Base-by-base conservation (phyloP, 2,329 filamentous ascomycete genomes). In the Microcyclosporella mali region DNA sequence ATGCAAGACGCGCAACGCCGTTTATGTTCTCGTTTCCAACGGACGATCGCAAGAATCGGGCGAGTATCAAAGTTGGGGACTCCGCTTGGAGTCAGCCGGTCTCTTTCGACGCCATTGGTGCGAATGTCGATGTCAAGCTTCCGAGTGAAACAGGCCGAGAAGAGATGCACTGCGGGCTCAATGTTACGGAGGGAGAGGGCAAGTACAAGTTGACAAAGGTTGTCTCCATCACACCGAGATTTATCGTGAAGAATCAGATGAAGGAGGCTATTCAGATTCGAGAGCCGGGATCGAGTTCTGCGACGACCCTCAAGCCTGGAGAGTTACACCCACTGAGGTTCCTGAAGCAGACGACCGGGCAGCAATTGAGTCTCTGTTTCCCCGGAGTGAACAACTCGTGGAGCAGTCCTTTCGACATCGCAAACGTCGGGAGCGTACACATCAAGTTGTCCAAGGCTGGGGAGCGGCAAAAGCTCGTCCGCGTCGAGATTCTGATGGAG, bases 141-240 rank as follows among this genome's bases (percentile, higher is more conserved):
- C 84, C 85, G 37, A 87, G 88, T 0, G 68, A 77, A 2, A 77
- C 75, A 32, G 82, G 78, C 33, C 72, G 77, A 49, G 82, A 82
- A 2, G 92, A 98, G 64, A 89, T 97, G 58, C 88, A 97, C 57
- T 76, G 94, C 6, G 92, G 92, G 35, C 81, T 98, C 37, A 90
- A 84, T 1, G 83, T 98, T 21, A 81, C 86, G 45, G 84, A 94
- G 45, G 92, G 92, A 9, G 85, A 95, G 58, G 92, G 92, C 57
- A 98, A 98, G 49, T 98, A 97, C 71, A 97, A 95, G 65, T 74
- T 98, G 72, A 94, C 88, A 14, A 97, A 95, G 69, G 85, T 95
- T 10, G 86, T 98, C 18, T 95, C 89, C 1, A 78, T 98, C 31
- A 82, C 92, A 0, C 92, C 94, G 18, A 80, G 92, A 17, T 98